Evolutionary conservation across 805 yeast genomes (phyloP), one percentile per base, ranked within the genome.

Genomic region (Hanseniaspora jakobsenii): DNA sequence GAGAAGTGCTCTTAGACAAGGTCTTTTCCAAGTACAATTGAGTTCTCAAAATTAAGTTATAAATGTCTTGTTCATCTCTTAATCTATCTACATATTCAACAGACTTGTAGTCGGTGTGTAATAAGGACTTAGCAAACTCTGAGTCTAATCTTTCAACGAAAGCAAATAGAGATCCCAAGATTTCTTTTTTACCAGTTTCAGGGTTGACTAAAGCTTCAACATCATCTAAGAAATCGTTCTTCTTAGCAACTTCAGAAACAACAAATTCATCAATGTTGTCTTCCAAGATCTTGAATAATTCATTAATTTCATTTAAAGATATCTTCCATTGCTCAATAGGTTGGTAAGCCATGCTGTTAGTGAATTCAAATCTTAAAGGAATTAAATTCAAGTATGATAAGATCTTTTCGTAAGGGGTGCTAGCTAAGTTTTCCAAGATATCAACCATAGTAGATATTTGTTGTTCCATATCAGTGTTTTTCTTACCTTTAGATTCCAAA

Each of bases 71-170:
- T 66, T 91, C 98, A 63, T 87, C 95, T 63, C 79, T 80, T 59
- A 91, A 73, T 62, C 97, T 77, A 53, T 80, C 82, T 53, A 91
- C 73, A 63, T 89, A 91, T 63, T 91, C 98, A 47, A 84, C 78
- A 19, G 96, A 81, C 61, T 91, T 96, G 36, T 96, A 95, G 63
- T 91, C 97, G 56, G 85, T 78, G 53, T 75, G 75, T 60, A 87
- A 86, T 55, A 91, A 72, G 37, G 94, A 84, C 53, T 80, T 77
- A 50, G 82, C 81, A 56, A 87, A 80, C 67, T 91, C 99, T 57
- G 89, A 97, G 59, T 86, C 95, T 50, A 91, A 72, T 63, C 96
- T 79, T 67, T 89, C 98, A 50, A 89, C 81, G 48, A 82, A 74
- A 7, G 95, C 78, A 38, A 81, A 75, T 38, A 91, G 68, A 22